Evolutionary conservation across 306 rosid genomes (phyloP).

Genomic region (Potentilla sterilis): DNA sequence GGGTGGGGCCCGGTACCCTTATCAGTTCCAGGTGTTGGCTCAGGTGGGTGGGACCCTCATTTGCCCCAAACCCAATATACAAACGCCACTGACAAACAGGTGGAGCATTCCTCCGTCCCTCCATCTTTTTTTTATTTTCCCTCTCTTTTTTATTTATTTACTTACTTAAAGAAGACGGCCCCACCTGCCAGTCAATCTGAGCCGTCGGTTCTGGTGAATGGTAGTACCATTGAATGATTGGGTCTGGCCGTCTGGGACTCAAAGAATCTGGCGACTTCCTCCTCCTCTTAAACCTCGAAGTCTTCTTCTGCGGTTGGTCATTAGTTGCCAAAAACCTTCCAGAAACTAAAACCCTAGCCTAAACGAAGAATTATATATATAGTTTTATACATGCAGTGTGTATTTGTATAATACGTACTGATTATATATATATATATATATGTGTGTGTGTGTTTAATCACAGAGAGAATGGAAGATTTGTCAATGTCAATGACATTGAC

Average conservation of each 20-base stretch:
- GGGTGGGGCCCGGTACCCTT: slow-evolving; percentile 53
- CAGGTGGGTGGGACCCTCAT: slow-evolving; percentile 46
- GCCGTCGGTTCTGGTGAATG: slow-evolving; percentile 36
- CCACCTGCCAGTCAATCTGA: slow-evolving; percentile 49
- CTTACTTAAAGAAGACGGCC: slow-evolving; percentile 38
- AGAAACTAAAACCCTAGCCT: slow-evolving; percentile 1
- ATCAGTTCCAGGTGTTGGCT: slow-evolving; percentile 61
- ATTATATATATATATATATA: no score
- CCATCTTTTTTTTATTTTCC: slow-evolving; percentile 13
- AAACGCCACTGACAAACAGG: slow-evolving; percentile 96
- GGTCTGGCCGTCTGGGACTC: slow-evolving; percentile 34
- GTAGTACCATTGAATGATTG: slow-evolving; percentile 48
- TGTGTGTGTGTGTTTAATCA: neutral
- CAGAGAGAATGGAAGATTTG: neutral
- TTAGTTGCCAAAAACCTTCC: neutral
- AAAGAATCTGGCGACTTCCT: neutral
- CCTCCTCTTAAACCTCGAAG: neutral
- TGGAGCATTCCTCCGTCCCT: slow-evolving; percentile 91
- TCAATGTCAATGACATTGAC: slow-evolving; percentile 14
- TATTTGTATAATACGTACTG: neutral
- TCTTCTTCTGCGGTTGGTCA: neutral
- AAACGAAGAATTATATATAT: neutral
- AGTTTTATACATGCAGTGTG: neutral
- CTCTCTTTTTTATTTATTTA: neutral
- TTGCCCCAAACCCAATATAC: slow-evolving; percentile 71